Conservation (phyloP, 129 eudicot genomes). For the Helianthus tuberosus region DNA sequence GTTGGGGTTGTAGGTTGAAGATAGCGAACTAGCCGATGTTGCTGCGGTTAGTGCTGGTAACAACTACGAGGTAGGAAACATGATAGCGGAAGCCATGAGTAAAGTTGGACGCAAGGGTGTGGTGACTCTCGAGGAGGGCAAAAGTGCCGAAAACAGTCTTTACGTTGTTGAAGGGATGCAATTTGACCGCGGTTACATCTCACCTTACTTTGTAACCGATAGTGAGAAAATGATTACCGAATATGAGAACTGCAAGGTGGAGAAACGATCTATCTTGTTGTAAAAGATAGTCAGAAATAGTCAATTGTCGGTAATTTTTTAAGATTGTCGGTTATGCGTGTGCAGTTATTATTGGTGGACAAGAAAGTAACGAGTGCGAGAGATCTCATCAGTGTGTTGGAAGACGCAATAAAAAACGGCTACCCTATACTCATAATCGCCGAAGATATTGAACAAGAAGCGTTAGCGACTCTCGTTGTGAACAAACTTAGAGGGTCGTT, state of each 20-base stretch:
- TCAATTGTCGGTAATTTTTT: no score
- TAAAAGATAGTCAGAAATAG: background rate
- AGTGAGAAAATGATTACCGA: slow-evolving; percentile 86
- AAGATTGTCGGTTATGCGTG: background rate
- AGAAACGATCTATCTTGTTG: background rate
- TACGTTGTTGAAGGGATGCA: slow-evolving; percentile 99
- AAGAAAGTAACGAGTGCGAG: slow-evolving; percentile 74
- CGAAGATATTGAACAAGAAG: slow-evolving; percentile 86
- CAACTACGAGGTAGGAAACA: slow-evolving; percentile 86
- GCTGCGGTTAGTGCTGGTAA: slow-evolving; percentile 99
- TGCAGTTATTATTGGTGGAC: slow-evolving; percentile 71
- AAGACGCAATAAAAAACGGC: slow-evolving; percentile 70
- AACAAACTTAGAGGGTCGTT: slow-evolving; percentile 67
- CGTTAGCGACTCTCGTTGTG: slow-evolving; percentile 84
- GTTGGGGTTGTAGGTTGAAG: slow-evolving; percentile 64
- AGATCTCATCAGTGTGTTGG: slow-evolving; percentile 68
- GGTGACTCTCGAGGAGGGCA: slow-evolving; percentile 96
- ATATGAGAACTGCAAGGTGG: slow-evolving; percentile 92
- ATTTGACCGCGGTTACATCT: slow-evolving; percentile 90
- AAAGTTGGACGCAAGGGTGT: slow-evolving; percentile 94
- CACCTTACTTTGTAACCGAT: slow-evolving; percentile 95
- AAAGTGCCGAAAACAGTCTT: slow-evolving; percentile 71
- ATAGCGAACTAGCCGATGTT: slow-evolving; percentile 86
- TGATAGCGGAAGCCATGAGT: slow-evolving; percentile 95
- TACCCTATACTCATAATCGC: slow-evolving; percentile 65